Evolutionary conservation across 2,329 filamentous ascomycete genomes (phyloP).

Genomic region (Penicillium palitans): DNA sequence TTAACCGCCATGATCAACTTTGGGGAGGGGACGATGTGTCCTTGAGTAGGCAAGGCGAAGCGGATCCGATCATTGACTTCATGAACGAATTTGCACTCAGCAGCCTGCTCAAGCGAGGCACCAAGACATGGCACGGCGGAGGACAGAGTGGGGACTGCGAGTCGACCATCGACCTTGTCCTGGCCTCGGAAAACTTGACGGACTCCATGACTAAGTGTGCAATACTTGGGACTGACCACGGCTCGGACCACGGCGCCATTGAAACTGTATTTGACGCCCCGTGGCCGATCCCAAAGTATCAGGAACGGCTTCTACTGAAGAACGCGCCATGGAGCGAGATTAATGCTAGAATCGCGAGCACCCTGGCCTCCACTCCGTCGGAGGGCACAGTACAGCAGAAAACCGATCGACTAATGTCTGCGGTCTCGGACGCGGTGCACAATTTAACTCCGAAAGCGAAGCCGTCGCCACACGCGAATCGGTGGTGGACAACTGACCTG

Average conservation of each 20-base stretch:
- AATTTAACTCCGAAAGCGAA: too few relatives aligned
- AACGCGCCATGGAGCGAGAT: conserved; percentile 27
- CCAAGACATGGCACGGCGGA: conserved; percentile 37
- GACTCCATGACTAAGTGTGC: conserved; percentile 18
- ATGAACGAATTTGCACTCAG: conserved; percentile 36
- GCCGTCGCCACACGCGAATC: conserved; percentile 8
- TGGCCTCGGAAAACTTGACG: conserved; percentile 21
- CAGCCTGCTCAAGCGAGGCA: conserved; percentile 39
- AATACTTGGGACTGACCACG: conserved; percentile 20
- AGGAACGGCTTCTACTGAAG: conserved; percentile 23
- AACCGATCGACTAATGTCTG: too few relatives aligned
- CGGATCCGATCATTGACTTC: conserved; percentile 38
- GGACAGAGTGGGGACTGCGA: conserved; percentile 20
- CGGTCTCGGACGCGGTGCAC: too few relatives aligned
- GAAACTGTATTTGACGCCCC: conserved; percentile 31
- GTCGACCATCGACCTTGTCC: conserved; percentile 22
- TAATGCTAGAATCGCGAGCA: conserved; percentile 18
- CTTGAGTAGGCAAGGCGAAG: conserved; percentile 39
- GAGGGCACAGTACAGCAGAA: conserved; percentile 16
- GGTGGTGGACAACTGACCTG: conserved; percentile 26
- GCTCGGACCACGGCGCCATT: conserved; percentile 36
- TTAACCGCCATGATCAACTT: conserved; percentile 24
- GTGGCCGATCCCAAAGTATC: conserved; percentile 9
- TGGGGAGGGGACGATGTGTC: conserved; percentile 34
- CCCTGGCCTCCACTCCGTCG: conserved; percentile 9